Evolutionary conservation across 345 rosid species (phyloP).

Genomic region (Alliaria petiolata): DNA sequence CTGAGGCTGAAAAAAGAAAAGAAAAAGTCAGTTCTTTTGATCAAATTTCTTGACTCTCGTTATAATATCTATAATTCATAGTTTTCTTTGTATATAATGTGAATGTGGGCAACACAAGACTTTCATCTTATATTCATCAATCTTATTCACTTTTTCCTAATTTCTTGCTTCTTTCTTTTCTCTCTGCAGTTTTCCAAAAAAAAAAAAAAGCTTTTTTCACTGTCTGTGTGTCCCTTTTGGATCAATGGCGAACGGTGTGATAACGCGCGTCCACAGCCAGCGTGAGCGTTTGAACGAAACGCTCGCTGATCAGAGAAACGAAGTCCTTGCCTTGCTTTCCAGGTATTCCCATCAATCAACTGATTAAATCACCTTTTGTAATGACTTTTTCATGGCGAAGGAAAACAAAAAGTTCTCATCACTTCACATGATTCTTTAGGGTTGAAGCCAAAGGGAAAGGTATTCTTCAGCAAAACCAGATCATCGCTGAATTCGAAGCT

Average conservation of each 20-base stretch:
- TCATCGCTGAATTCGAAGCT: slow-evolving; percentile 76
- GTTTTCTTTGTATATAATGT: slow-evolving; percentile 7
- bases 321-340: slow-evolving; percentile 68
- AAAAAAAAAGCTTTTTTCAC: not conserved
- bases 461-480: slow-evolving; percentile 72
- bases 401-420: not conserved
- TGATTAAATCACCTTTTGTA: not conserved
- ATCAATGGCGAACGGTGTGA: slow-evolving; percentile 50
- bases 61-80: not conserved
- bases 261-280: slow-evolving; percentile 72
- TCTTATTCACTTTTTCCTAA: not conserved
- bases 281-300: slow-evolving; percentile 79
- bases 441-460: slow-evolving; percentile 75
- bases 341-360: slow-evolving; percentile 35
- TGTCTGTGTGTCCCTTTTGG: slow-evolving; percentile 7
- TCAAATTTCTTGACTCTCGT: not conserved
- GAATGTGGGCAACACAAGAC: slow-evolving; percentile 11
- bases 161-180: not conserved
- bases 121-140: too few species aligned
- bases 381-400: not conserved
- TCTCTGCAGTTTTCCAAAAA: slow-evolving; percentile 24
- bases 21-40: not conserved
- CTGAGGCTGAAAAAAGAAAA: not conserved
- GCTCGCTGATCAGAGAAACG: slow-evolving; percentile 57
- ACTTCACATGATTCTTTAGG: slow-evolving; percentile 33